Percentiles rank a stretch among this genome's conserved stretches.
Evolutionary conservation across 208 protist genomes (phyloP).

Genomic region (Wallacemonas collosoma): DNA sequence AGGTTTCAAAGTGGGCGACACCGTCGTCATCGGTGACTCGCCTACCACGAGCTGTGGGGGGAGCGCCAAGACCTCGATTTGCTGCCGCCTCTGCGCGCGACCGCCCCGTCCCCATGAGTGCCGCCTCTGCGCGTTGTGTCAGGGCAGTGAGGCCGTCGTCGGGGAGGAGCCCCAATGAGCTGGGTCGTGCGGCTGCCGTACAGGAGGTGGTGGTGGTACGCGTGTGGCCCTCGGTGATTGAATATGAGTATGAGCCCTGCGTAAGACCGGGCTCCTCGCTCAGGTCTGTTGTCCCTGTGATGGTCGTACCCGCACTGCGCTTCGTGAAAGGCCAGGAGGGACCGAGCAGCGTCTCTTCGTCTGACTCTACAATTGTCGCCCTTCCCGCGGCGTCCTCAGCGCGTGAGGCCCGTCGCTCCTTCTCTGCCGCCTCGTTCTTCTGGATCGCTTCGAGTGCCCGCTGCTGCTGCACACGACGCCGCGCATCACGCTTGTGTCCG

Average conservation of each 20-base stretch:
- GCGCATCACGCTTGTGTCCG: slow-evolving; percentile 16
- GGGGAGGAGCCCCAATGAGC: neutral
- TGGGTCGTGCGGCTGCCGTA: neutral
- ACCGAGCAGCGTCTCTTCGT: neutral
- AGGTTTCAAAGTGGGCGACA: neutral
- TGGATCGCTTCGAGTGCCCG: slow-evolving; percentile 32
- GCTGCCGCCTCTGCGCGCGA: neutral
- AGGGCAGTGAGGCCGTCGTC: neutral
- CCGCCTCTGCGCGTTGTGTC: neutral
- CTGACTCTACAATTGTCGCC: neutral
- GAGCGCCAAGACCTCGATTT: neutral
- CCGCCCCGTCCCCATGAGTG: neutral
- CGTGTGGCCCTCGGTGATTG: neutral
- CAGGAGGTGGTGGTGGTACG: neutral
- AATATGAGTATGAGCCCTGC: neutral
- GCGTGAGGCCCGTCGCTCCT: neutral
- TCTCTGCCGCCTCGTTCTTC: slow-evolving; percentile 20
- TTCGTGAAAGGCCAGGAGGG: neutral
- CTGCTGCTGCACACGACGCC: slow-evolving; percentile 26
- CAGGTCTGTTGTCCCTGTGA: neutral
- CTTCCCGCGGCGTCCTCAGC: neutral
- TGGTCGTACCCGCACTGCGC: neutral
- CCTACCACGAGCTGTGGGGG: too few relatives aligned
- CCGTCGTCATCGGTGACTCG: neutral
- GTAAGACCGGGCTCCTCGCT: neutral